A percentile compares a stretch with the other conserved stretches of the same genome.
These are phyloP conservation scores for Fragaria ananassa DNA, from an alignment of 306 rosid species.

Conservation along the genomic window DNA sequence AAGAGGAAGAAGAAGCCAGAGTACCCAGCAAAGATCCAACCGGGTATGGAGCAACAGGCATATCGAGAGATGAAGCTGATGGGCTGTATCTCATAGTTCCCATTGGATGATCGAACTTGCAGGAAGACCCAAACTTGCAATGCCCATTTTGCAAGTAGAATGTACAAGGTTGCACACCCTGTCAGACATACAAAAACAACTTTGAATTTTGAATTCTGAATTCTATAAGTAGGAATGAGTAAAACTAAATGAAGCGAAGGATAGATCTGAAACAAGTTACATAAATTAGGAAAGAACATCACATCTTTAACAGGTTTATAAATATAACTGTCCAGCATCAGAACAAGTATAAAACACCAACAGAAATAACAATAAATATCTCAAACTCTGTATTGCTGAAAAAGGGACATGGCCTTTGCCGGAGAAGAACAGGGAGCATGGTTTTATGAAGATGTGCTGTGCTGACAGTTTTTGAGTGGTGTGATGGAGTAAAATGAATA, in stretches of 20 bases:
- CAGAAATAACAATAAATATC: background rate
- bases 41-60: constrained; percentile 74
- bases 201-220: background rate
- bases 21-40: constrained; percentile 71
- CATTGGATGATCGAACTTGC: constrained; percentile 86
- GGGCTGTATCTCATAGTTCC: constrained; percentile 61
- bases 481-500: background rate
- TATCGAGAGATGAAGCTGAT: constrained; percentile 65
- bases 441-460: background rate
- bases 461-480: background rate
- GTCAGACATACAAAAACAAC: constrained; percentile 12
- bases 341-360: background rate
- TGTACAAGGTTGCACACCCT: constrained; percentile 45
- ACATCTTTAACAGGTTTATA: background rate
- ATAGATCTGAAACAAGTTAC: background rate
- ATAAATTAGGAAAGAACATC: background rate
- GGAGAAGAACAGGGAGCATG: background rate
- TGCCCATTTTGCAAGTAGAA: constrained; percentile 57
- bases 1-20: constrained; percentile 54
- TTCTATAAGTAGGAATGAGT: background rate
- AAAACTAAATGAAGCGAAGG: background rate
- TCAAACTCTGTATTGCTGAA: background rate
- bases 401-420: background rate
- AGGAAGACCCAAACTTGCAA: constrained; percentile 80
- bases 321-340: background rate